These are phyloP conservation scores for Blepharisma japonicum DNA, from an alignment of 73 alveolate species.

Conservation along the genomic window DNA sequence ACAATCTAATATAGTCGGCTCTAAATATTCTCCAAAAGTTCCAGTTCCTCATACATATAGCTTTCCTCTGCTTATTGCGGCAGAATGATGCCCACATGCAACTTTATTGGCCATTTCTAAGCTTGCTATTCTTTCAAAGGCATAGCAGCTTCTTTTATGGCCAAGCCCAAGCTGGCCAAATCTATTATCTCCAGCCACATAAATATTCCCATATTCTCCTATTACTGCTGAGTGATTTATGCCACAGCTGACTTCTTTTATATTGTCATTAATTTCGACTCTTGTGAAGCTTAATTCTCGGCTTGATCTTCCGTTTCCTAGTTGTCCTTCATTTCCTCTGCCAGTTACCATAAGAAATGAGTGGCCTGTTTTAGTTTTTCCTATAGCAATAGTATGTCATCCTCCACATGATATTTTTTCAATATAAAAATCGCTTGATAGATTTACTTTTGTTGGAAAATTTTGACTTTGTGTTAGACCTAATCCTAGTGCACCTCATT, in stretches of 20 bases:
- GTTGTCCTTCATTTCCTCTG: conserved; percentile 13
- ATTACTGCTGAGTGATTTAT: background rate
- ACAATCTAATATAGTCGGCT: background rate
- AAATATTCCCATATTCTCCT: background rate
- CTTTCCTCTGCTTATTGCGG: background rate
- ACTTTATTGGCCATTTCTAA: background rate
- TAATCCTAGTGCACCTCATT: conserved; percentile 28
- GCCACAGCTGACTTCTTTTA: conserved; percentile 20
- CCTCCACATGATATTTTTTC: conserved; percentile 10
- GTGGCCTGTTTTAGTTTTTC: background rate
- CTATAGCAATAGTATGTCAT: conserved; percentile 22
- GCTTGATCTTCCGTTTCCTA: conserved; percentile 20
- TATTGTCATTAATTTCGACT: conserved; percentile 27
- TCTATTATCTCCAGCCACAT: conserved; percentile 23
- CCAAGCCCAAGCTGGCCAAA: conserved; percentile 35
- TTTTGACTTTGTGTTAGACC: background rate
- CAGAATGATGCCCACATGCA: conserved; percentile 28
- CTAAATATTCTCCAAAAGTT: conserved; percentile 22
- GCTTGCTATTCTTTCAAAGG: background rate
- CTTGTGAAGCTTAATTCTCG: conserved; percentile 25
- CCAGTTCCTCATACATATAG: conserved; percentile 34
- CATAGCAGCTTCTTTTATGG: background rate
- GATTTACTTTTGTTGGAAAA: background rate
- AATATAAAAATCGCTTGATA: background rate
- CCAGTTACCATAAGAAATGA: conserved; percentile 6